Evolutionary conservation across 441 rosid species (phyloP), one percentile per base, ranked within the genome.

Genomic region (Erysimum cheiri): DNA sequence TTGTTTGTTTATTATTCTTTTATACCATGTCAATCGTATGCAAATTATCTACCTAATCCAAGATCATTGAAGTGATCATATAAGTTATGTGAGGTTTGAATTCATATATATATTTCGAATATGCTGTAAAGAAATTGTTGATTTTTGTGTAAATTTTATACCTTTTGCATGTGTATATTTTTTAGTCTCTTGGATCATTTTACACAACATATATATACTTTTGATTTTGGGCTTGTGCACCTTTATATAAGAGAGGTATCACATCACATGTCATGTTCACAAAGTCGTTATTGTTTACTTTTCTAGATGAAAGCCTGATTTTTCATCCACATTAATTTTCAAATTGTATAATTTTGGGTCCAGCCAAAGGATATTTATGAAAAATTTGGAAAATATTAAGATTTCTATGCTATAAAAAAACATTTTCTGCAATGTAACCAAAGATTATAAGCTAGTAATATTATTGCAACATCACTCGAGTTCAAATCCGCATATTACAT

Each of bases 41-140:
- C 61, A 54, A 40, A 54, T 44, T 35, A 36, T 62, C 35, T 29
- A 71, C 69, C 63, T 71, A 53, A 70, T 52, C 29, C 46, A 50
- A 1, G 4, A 5, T 50, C 13, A 31, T 7, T 15, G 33, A 9
- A 2, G 14, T 40, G 14, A 50, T 70, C 74, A 71, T 43, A 52
- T 13, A 60, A 50, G 15, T 60, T 70, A 8, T 70, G 44, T 71
- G 75, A 50, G 35, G 12, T 60, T 24, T 44, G 3, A 35, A 19
- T 22, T 41, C 54, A 29, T 29, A 19, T 29, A 29, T 29, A 29
- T 29, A 29, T 3, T 29, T 19, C 22, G 22, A 19, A 19, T 19
- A 19, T 19, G 1, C 22, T 29, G 24, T 22, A 1, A 22, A 1
- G 24, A 22, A 22, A 22, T 22, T 22, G 24, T 22, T 1, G 24